These are phyloP conservation scores for Aspergillus arachidicola DNA, from an alignment of 2,329 filamentous ascomycete species.

Conservation along the genomic window DNA sequence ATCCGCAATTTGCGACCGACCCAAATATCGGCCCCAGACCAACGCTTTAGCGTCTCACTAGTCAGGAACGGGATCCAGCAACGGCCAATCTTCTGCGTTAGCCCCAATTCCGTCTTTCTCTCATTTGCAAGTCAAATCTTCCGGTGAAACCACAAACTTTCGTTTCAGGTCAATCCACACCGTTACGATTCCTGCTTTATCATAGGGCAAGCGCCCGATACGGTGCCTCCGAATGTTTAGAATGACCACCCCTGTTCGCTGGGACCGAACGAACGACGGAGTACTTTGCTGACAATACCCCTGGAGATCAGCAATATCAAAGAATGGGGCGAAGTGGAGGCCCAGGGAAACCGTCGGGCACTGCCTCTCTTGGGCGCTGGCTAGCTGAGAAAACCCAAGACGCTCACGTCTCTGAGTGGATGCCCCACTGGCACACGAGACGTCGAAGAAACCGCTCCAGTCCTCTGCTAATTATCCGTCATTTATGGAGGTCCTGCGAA, in stretches of 20 bases:
- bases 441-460: background rate
- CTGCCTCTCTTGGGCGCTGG: conserved; percentile 20
- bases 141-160: background rate
- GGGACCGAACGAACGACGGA: conserved; percentile 8
- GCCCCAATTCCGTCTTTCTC: background rate
- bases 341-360: conserved; percentile 10
- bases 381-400: conserved; percentile 11
- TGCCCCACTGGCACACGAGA: conserved; percentile 12
- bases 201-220: conserved; percentile 6
- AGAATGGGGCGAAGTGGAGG: conserved; percentile 10
- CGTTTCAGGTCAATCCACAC: conserved; percentile 4
- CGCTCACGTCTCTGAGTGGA: conserved; percentile 6
- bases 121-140: conserved; percentile 4
- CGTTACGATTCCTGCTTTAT: background rate
- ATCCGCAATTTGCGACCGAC: conserved; percentile 7
- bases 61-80: conserved; percentile 9
- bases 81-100: background rate
- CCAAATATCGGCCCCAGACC: conserved; percentile 2
- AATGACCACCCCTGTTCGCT: conserved; percentile 4
- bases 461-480: conserved; percentile 12
- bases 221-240: conserved; percentile 5
- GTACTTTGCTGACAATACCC: conserved; percentile 6
- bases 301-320: conserved; percentile 13
- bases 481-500: conserved; percentile 8
- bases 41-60: conserved; percentile 7